Conservation (phyloP, 352 stramenopile species). For the Thraustochytrium striatum region DNA sequence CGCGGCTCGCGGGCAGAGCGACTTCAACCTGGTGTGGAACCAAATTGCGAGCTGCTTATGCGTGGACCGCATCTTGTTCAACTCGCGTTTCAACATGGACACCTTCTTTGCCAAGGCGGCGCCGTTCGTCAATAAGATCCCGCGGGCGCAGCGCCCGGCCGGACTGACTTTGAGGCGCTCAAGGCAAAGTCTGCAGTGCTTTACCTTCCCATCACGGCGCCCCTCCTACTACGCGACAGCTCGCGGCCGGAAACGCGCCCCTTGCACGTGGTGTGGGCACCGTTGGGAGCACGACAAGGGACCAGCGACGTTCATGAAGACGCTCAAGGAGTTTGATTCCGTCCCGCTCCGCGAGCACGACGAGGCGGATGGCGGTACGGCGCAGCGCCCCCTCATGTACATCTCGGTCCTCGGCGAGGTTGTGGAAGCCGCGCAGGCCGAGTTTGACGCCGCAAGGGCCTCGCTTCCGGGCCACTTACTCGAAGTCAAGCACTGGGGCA, state of each 20-base stretch:
- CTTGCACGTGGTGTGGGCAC: constrained; percentile 62
- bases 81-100: constrained; percentile 60
- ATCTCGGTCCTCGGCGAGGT: constrained; percentile 61
- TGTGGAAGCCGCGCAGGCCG: no score
- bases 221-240: background rate
- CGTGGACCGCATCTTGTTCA: constrained; percentile 61
- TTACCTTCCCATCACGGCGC: background rate
- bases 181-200: no score
- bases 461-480: constrained; percentile 51
- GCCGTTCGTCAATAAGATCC: constrained; percentile 62
- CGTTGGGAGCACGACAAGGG: constrained; percentile 67
- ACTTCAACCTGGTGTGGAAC: constrained; percentile 63
- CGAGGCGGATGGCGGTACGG: background rate
- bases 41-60: constrained; percentile 62
- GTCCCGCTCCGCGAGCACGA: constrained; percentile 53
- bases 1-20: constrained; percentile 47
- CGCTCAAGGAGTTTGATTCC: constrained; percentile 53
- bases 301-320: constrained; percentile 60
- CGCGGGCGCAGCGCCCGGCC: constrained; percentile 51
- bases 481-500: constrained; percentile 59
- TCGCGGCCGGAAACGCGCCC: background rate
- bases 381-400: no score
- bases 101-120: constrained; percentile 49
- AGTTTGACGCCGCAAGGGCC: no score
- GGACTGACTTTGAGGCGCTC: no score